These are phyloP conservation scores for Vitis hybrid DNA, from an alignment of 177 flowering plant species.

Conservation along the genomic window DNA sequence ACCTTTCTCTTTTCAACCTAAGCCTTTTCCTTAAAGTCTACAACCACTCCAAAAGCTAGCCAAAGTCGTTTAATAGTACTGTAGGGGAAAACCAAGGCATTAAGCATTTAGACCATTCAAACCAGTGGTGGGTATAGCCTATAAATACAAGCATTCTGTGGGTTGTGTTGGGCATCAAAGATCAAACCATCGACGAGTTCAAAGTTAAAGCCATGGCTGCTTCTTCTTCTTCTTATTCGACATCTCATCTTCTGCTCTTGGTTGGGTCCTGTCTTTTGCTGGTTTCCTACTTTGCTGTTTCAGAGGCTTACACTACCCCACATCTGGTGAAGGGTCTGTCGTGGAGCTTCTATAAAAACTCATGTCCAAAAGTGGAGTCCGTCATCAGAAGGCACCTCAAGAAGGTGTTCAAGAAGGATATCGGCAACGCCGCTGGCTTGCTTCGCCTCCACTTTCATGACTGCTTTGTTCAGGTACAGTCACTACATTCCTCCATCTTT, in stretches of 20 bases:
- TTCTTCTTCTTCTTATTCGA: not conserved
- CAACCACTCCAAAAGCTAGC: no score
- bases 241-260: constrained; percentile 1
- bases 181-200: not conserved
- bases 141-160: not conserved
- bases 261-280: constrained; percentile 6
- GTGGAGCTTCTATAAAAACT: constrained; percentile 42
- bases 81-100: no score
- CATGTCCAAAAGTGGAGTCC: constrained; percentile 53
- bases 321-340: constrained; percentile 55
- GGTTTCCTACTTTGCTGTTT: not conserved
- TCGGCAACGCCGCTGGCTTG: constrained; percentile 54
- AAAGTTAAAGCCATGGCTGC: not conserved
- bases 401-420: constrained; percentile 48
- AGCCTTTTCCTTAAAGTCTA: no score
- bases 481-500: not conserved
- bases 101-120: not conserved
- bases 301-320: constrained; percentile 9
- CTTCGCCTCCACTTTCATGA: constrained; percentile 63
- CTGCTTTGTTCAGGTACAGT: constrained; percentile 57
- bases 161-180: not conserved
- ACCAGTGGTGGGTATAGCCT: not conserved
- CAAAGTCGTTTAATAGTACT: no score
- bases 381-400: constrained; percentile 46
- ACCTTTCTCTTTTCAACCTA: no score